Evolutionary conservation across 371 early-diverging fungal genomes (phyloP).

Genomic region (Mortierella sp.): DNA sequence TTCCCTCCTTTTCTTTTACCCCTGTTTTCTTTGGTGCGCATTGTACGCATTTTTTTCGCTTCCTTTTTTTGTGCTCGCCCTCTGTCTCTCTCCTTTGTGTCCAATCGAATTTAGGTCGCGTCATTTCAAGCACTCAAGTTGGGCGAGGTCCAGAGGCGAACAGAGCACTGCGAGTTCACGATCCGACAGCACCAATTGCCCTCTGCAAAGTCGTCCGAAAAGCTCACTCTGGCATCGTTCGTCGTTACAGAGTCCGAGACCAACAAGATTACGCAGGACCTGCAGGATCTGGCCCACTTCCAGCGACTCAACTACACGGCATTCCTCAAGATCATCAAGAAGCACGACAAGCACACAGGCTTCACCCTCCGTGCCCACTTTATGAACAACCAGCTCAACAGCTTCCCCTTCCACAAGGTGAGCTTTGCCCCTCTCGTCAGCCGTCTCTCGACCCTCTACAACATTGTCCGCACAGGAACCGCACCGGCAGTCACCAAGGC

Average conservation of each 20-base stretch:
- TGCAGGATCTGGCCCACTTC: constrained; percentile 90
- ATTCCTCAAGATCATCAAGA: constrained; percentile 94
- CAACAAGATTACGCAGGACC: constrained; percentile 82
- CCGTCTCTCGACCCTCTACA: constrained; percentile 90
- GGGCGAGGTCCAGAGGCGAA: constrained; percentile 85
- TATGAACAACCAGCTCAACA: constrained; percentile 83
- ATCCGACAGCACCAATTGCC: constrained; percentile 69
- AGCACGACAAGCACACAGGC: constrained; percentile 93
- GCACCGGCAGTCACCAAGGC: constrained; percentile 60
- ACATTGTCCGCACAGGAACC: constrained; percentile 90
- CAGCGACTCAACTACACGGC: constrained; percentile 94
- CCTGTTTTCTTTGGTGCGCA: not conserved
- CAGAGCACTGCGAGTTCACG: constrained; percentile 85
- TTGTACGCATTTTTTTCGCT: not conserved
- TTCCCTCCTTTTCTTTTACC: not conserved
- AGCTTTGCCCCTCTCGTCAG: constrained; percentile 91
- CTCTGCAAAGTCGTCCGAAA: constrained; percentile 66
- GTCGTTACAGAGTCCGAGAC: constrained; percentile 78
- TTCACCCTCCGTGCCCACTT: constrained; percentile 89
- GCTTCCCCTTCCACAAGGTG: constrained; percentile 91
- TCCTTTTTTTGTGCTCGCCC: not conserved
- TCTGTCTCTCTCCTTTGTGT: not conserved
- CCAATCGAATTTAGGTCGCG: constrained; percentile 68
- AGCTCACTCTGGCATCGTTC: constrained; percentile 42
- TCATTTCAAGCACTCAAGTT: constrained; percentile 83